Evolutionary conservation across 2,329 filamentous ascomycete genomes (phyloP).

Genomic region (Beauveria pseudobassiana): DNA sequence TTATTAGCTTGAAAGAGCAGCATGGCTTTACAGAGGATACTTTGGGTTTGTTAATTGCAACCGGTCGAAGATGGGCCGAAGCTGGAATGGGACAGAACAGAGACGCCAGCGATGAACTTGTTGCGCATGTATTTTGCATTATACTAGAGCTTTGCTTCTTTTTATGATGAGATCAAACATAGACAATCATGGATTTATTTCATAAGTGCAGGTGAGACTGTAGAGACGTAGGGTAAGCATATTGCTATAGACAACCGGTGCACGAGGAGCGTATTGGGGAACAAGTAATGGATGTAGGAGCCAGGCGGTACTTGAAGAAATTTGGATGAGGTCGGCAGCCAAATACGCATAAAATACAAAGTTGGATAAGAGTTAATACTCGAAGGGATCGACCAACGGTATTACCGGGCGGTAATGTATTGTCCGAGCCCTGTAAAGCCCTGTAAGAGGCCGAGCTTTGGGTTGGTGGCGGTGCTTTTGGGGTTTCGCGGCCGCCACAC

Average conservation of each 20-base stretch:
- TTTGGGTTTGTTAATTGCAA: neutral
- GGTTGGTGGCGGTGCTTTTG: neutral
- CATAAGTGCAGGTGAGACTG: too few relatives aligned
- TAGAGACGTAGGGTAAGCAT: neutral
- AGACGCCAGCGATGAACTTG: neutral
- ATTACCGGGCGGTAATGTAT: neutral
- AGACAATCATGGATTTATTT: neutral
- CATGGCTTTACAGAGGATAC: neutral
- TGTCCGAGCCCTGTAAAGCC: neutral
- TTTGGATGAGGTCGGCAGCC: too few relatives aligned
- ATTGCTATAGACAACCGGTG: neutral
- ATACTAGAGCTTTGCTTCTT: neutral
- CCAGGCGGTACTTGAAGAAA: neutral
- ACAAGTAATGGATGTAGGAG: neutral
- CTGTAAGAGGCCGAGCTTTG: neutral
- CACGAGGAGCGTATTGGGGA: neutral
- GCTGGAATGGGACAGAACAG: neutral
- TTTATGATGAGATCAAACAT: neutral
- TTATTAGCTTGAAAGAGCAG: neutral
- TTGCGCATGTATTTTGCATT: conserved; percentile 3
- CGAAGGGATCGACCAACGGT: neutral
- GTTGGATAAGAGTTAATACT: neutral
- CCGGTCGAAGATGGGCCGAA: neutral
- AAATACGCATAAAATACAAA: neutral
- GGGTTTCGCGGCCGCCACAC: too few relatives aligned